These are phyloP conservation scores for Emericellopsis terricola DNA, from an alignment of 495 filamentous ascomycete species.

Conservation along the genomic window DNA sequence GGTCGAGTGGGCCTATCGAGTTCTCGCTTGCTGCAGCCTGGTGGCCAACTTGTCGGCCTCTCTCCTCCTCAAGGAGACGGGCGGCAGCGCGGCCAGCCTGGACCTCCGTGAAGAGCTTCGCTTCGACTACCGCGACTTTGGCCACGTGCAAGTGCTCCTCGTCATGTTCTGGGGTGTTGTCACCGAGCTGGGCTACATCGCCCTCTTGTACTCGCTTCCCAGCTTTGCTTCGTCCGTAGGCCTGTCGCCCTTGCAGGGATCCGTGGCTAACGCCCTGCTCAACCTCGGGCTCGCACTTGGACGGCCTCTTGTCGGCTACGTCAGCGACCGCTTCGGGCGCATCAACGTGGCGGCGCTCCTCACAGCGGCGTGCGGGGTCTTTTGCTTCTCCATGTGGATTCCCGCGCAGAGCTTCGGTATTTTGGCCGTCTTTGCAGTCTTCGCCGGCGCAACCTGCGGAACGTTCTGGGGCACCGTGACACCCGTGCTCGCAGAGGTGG, in stretches of 20 bases:
- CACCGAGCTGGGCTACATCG: slow-evolving; percentile 54
- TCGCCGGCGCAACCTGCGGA: background rate
- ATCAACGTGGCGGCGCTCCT: background rate
- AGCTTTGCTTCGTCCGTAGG: slow-evolving; percentile 50
- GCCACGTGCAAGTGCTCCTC: slow-evolving; percentile 40
- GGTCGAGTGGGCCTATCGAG: slow-evolving; percentile 47
- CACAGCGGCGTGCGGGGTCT: background rate
- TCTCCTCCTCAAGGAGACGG: slow-evolving; percentile 40
- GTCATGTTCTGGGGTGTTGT: slow-evolving; percentile 52
- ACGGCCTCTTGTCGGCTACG: background rate
- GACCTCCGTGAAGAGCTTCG: too few species aligned
- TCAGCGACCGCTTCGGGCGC: background rate
- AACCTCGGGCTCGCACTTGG: slow-evolving; percentile 45
- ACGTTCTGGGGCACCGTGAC: slow-evolving; percentile 1
- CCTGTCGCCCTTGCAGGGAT: slow-evolving; percentile 44
- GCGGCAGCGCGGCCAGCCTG: too few species aligned
- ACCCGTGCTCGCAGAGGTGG: too few species aligned
- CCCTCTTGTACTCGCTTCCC: slow-evolving; percentile 53
- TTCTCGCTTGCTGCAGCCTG: slow-evolving; percentile 43
- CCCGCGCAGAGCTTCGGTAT: background rate
- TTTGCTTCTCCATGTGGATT: background rate
- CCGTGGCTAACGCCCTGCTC: slow-evolving; percentile 51
- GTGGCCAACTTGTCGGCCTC: slow-evolving; percentile 38
- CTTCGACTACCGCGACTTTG: slow-evolving; percentile 48
- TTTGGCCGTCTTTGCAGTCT: slow-evolving; percentile 1